Evolutionary conservation across 768 basidiomycete genomes (phyloP).

Genomic region (Suillus luteus): DNA sequence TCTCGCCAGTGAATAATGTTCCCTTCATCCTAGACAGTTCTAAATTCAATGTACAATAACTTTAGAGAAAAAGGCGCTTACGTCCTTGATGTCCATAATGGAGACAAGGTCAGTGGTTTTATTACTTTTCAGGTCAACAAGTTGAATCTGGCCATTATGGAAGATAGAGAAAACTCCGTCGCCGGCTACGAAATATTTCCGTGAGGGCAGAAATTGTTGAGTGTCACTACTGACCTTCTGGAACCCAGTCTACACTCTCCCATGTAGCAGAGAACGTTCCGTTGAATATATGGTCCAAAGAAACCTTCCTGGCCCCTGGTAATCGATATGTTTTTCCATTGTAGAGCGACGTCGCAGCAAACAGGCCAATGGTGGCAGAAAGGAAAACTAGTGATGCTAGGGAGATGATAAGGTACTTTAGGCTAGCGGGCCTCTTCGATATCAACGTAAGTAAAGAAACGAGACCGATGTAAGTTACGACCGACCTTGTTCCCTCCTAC

Average conservation of each 20-base stretch:
- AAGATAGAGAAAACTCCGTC: constrained; percentile 87
- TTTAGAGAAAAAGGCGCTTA: constrained; percentile 33
- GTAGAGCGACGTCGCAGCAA: constrained; percentile 73
- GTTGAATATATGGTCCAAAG: constrained; percentile 91
- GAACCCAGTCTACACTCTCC: constrained; percentile 76
- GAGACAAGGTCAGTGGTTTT: constrained; percentile 62
- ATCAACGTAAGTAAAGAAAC: constrained; percentile 2
- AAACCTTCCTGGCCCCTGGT: constrained; percentile 64
- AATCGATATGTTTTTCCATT: constrained; percentile 52
- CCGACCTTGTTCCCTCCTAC: constrained; percentile 42
- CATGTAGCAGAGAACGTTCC: constrained; percentile 69
- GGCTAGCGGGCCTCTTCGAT: constrained; percentile 48
- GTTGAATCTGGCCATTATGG: constrained; percentile 64
- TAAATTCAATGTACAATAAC: constrained; percentile 3
- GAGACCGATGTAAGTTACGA: constrained; percentile 13
- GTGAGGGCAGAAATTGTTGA: background rate
- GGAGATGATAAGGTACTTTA: constrained; percentile 62
- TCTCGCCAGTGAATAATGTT: constrained; percentile 47
- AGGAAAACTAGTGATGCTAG: constrained; percentile 61
- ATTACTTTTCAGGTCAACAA: constrained; percentile 82
- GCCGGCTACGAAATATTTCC: constrained; percentile 60
- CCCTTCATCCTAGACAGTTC: constrained; percentile 52
- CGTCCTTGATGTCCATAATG: constrained; percentile 62
- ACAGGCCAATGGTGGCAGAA: constrained; percentile 70
- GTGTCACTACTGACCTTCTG: constrained; percentile 66